phyloP scores from a whole-genome alignment of 306 rosid species.

The Calophaca sinica region DNA sequence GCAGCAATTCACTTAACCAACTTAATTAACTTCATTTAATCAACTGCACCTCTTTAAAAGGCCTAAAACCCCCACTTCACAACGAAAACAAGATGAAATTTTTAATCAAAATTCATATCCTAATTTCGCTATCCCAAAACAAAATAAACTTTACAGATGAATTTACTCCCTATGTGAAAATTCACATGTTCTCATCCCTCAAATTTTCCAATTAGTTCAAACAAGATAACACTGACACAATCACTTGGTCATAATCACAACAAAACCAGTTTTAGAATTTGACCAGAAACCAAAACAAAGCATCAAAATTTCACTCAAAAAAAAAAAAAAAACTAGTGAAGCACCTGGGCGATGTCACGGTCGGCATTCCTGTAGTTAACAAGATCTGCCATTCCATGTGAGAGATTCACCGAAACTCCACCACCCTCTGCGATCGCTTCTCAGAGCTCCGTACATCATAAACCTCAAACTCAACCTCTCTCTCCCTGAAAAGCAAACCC shows the following conservation, averaged over 20 bases:
- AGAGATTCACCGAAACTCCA: constrained; percentile 82
- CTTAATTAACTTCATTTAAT: too few relatives aligned
- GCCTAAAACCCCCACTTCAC: constrained; percentile 16
- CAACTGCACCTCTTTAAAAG: too few relatives aligned
- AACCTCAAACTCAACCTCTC: constrained; percentile 54
- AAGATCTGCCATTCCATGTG: constrained; percentile 99
- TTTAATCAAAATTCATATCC: constrained; percentile 24
- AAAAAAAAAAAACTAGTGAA: constrained; percentile 9
- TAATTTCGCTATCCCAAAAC: not conserved
- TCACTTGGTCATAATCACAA: constrained; percentile 40
- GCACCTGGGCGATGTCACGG: constrained; percentile 92
- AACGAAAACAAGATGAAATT: constrained; percentile 10
- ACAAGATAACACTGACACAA: constrained; percentile 21
- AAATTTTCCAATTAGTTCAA: constrained; percentile 37
- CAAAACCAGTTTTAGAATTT: constrained; percentile 28
- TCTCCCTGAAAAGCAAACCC: constrained; percentile 48
- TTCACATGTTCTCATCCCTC: constrained; percentile 19
- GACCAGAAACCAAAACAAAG: constrained; percentile 35
- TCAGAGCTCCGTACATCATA: constrained; percentile 94
- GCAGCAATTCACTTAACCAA: constrained; percentile 19
- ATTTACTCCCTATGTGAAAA: constrained; percentile 35
- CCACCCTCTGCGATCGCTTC: constrained; percentile 92
- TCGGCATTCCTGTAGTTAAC: constrained; percentile 88
- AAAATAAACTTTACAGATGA: not conserved
- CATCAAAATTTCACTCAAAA: constrained; percentile 22